Percentiles rank a stretch among this genome's conserved stretches.
Conservation (phyloP, 345 rosid species). For the Excoecaria cochinchinensis region DNA sequence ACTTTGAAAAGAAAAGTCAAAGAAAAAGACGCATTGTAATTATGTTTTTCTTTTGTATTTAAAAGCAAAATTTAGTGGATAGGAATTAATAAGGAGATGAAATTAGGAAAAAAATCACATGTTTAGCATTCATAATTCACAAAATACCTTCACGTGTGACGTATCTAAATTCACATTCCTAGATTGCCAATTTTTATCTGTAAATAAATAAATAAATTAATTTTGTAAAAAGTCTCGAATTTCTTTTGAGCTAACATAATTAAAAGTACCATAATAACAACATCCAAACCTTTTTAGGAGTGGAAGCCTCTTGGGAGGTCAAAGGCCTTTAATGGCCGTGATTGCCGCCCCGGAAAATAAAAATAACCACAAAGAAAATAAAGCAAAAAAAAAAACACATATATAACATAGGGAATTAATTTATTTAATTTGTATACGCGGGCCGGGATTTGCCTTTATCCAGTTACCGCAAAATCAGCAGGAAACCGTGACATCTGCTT, state of each 20-base stretch:
- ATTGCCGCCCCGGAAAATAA: constrained; percentile 49
- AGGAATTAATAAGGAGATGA: not conserved
- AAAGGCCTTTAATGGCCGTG: constrained; percentile 45
- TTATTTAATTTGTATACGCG: not conserved
- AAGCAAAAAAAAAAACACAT: not conserved
- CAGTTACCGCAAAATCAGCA: constrained; percentile 44
- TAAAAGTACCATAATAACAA: not conserved
- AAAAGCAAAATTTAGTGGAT: not conserved
- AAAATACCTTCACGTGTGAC: not conserved
- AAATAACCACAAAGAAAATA: not conserved
- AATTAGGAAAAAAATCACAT: not conserved
- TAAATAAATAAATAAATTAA: not conserved
- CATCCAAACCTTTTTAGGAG: not conserved
- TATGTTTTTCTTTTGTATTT: not conserved
- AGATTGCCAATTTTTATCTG: not conserved
- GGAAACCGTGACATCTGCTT: constrained; percentile 38
- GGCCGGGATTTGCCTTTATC: constrained; percentile 11
- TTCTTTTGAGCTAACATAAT: not conserved
- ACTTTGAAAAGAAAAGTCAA: not conserved
- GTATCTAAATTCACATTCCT: constrained; percentile 2
- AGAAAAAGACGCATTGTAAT: not conserved
- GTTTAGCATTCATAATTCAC: not conserved
- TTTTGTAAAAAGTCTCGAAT: not conserved
- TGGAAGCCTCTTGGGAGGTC: constrained; percentile 23
- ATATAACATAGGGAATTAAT: no score